Evolutionary conservation across 345 rosid species (phyloP).

Genomic region (Eutrema japonicum): DNA sequence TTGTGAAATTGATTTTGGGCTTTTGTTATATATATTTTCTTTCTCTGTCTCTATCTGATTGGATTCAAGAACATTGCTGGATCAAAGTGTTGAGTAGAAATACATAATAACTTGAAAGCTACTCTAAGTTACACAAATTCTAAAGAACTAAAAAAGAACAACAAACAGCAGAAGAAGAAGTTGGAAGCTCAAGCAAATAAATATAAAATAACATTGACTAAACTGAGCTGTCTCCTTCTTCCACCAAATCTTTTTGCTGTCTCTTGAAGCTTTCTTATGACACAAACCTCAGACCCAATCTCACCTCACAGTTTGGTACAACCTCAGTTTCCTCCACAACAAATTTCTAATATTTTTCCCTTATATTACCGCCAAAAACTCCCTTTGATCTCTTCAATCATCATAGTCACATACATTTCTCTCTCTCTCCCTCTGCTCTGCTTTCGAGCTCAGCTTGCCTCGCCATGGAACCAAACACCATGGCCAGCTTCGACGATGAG

Average conservation of each 20-base stretch:
- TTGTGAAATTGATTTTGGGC: constrained; percentile 37
- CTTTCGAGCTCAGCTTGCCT: constrained; percentile 25
- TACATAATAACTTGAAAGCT: constrained; percentile 40
- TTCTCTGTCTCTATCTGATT: constrained; percentile 1
- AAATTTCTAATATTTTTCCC: constrained; percentile 1
- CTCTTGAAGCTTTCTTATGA: constrained; percentile 49
- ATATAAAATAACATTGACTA: background rate
- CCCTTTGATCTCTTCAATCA: constrained; percentile 30
- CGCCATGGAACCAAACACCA: constrained; percentile 57
- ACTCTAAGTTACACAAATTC: constrained; percentile 34
- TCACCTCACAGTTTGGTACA: constrained; percentile 88
- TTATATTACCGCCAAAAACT: constrained; percentile 24
- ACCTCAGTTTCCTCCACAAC: constrained; percentile 27
- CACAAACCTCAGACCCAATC: constrained; percentile 49
- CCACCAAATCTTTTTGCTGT: constrained; percentile 47
- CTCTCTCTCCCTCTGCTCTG: constrained; percentile 14
- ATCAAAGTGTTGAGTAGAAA: constrained; percentile 24
- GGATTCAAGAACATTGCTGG: constrained; percentile 8
- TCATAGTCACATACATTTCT: constrained; percentile 31
- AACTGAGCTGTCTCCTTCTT: constrained; percentile 41
- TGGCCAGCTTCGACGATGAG: constrained; percentile 62
- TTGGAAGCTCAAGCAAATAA: constrained; percentile 31
- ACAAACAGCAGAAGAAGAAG: constrained; percentile 35
- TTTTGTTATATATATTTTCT: constrained; percentile 7
- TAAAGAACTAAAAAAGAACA: constrained; percentile 31